These are phyloP conservation scores for Drosera capensis DNA, from an alignment of 148 eudicot species.

Conservation along the genomic window DNA sequence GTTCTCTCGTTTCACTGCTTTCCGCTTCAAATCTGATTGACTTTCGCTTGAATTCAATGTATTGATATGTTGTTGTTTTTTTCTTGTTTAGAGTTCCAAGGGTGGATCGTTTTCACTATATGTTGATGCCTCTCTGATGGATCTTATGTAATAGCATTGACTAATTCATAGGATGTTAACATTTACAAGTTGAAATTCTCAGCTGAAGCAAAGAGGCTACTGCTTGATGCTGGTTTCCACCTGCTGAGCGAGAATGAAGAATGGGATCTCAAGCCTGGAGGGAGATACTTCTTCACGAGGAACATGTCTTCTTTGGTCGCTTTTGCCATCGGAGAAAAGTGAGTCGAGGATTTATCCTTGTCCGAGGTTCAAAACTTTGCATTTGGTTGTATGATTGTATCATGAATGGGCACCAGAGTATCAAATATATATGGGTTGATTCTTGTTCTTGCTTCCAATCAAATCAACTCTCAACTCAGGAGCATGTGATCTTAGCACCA, in stretches of 20 bases:
- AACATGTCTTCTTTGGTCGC: conserved; percentile 98
- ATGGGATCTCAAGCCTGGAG: conserved; percentile 95
- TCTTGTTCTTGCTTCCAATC: background rate
- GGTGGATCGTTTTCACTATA: too few relatives aligned
- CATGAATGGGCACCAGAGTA: too few relatives aligned
- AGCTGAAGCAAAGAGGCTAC: conserved; percentile 92
- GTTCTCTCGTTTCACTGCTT: conserved; percentile 8
- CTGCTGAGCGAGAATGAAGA: conserved; percentile 73
- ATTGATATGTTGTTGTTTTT: background rate
- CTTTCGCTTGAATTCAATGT: background rate
- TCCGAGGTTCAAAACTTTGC: too few relatives aligned
- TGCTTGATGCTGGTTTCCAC: conserved; percentile 81
- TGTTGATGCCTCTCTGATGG: too few relatives aligned
- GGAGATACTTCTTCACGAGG: conserved; percentile 85
- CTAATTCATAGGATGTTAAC: background rate
- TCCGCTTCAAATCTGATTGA: background rate
- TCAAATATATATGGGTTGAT: background rate
- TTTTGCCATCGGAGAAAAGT: conserved; percentile 88
- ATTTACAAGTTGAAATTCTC: conserved; percentile 2
- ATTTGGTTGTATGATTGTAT: too few relatives aligned
- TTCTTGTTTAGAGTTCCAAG: conserved; percentile 15
- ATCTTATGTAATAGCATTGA: background rate
- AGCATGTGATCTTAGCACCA: too few relatives aligned
- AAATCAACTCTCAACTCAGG: too few relatives aligned
- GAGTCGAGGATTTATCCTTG: conserved; percentile 15